These are phyloP conservation scores for Cytidiella melzeri DNA, from an alignment of 768 basidiomycete species.

Conservation along the genomic window DNA sequence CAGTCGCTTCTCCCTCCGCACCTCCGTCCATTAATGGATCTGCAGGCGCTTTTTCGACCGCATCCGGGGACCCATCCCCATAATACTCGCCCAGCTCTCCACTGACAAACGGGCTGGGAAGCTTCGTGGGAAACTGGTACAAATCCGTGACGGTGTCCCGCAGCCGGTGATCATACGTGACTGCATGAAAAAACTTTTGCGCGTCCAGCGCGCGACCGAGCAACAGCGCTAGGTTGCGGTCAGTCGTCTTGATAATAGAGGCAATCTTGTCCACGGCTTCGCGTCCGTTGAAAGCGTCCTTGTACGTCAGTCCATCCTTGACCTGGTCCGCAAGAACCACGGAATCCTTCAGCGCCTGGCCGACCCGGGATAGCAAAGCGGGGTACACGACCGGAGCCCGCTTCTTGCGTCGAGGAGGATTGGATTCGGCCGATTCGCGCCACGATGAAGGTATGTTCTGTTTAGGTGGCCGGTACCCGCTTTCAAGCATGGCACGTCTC, in stretches of 20 bases:
- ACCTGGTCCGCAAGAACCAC: slow-evolving; percentile 70
- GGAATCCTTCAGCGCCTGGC: slow-evolving; percentile 85
- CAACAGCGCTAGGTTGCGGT: slow-evolving; percentile 90
- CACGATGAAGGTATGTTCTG: slow-evolving; percentile 19
- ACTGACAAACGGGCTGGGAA: slow-evolving; percentile 81
- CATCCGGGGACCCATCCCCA: slow-evolving; percentile 30
- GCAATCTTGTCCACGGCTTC: slow-evolving; percentile 97
- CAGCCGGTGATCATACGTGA: slow-evolving; percentile 95
- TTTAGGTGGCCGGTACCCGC: slow-evolving; percentile 22
- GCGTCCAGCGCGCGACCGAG: slow-evolving; percentile 95
- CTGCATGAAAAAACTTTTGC: slow-evolving; percentile 99
- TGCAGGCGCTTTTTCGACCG: slow-evolving; percentile 19
- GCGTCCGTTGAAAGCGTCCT: slow-evolving; percentile 93
- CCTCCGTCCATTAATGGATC: slow-evolving; percentile 25
- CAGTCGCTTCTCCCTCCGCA: slow-evolving; percentile 18
- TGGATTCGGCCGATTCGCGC: slow-evolving; percentile 31
- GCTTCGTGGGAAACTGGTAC: slow-evolving; percentile 85
- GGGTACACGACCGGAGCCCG: slow-evolving; percentile 85
- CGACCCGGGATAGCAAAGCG: slow-evolving; percentile 91
- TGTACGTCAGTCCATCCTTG: slow-evolving; percentile 96
- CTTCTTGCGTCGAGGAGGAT: slow-evolving; percentile 24
- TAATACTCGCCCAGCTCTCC: slow-evolving; percentile 51
- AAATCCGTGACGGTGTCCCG: slow-evolving; percentile 84
- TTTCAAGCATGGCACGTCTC: slow-evolving; percentile 40
- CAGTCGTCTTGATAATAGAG: slow-evolving; percentile 97